Conservation (phyloP, 768 basidiomycete genomes). For the Solioccasus polychromus region DNA sequence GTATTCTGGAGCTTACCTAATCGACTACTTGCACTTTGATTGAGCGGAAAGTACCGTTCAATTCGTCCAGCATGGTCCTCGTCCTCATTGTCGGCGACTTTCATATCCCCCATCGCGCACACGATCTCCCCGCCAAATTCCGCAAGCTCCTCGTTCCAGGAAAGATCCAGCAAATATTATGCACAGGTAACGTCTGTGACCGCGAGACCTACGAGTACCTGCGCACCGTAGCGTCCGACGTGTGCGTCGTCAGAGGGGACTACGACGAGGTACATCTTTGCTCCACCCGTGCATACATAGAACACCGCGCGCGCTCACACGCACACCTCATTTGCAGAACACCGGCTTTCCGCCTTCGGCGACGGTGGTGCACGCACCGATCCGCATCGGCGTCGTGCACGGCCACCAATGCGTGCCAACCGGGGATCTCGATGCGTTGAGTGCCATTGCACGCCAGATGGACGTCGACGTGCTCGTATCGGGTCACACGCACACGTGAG, state of each 20-base stretch:
- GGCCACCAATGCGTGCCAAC: slow-evolving; percentile 93
- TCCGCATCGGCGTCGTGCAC: slow-evolving; percentile 90
- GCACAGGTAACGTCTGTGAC: slow-evolving; percentile 97
- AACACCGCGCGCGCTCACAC: slow-evolving; percentile 4
- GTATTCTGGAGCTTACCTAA: slow-evolving; percentile 28
- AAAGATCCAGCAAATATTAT: slow-evolving; percentile 97
- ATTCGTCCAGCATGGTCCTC: slow-evolving; percentile 52
- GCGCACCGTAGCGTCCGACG: slow-evolving; percentile 89
- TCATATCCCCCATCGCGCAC: slow-evolving; percentile 87
- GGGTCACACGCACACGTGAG: slow-evolving; percentile 93
- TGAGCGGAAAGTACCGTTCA: not conserved
- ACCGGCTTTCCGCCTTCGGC: slow-evolving; percentile 75
- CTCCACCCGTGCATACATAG: no score
- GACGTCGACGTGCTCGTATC: slow-evolving; percentile 95
- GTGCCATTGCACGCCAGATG: slow-evolving; percentile 88
- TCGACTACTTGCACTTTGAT: not conserved
- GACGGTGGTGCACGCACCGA: slow-evolving; percentile 77
- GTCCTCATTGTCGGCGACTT: slow-evolving; percentile 97
- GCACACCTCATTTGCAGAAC: slow-evolving; percentile 37
- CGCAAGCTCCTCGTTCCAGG: slow-evolving; percentile 94
- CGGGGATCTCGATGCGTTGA: slow-evolving; percentile 89
- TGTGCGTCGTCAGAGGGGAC: slow-evolving; percentile 89
- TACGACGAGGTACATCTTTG: slow-evolving; percentile 94
- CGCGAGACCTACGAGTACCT: slow-evolving; percentile 97
- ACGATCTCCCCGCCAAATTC: slow-evolving; percentile 94